Conservation (phyloP, 2,329 filamentous ascomycete genomes). For the Basipetospora chlamydospora region DNA sequence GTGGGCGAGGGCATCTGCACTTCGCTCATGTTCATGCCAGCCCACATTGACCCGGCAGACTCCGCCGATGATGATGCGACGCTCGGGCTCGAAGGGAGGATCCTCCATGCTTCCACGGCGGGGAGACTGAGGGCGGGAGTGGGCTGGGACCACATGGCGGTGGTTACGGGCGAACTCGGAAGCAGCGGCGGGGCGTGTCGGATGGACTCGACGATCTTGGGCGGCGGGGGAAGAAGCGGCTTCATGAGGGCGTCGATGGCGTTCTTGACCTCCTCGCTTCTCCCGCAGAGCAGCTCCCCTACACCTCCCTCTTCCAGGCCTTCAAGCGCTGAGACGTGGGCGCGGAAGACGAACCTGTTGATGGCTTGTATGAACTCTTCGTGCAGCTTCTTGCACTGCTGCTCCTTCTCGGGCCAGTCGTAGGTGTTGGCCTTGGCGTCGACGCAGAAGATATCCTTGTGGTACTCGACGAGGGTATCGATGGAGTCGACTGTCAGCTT, state of each 20-base stretch:
- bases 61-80: constrained; percentile 58
- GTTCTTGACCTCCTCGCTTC: constrained; percentile 85
- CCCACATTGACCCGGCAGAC: constrained; percentile 60
- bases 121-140: constrained; percentile 50
- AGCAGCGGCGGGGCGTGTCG: constrained; percentile 68
- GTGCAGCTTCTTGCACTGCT: constrained; percentile 92
- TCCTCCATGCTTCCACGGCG: constrained; percentile 74
- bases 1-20: constrained; percentile 65
- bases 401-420: constrained; percentile 93
- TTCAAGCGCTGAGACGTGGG: constrained; percentile 76
- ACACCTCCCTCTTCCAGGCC: constrained; percentile 93
- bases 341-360: constrained; percentile 94
- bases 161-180: constrained; percentile 61
- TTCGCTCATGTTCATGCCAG: constrained; percentile 60
- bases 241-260: constrained; percentile 76
- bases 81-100: constrained; percentile 78
- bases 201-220: constrained; percentile 77
- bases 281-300: constrained; percentile 80
- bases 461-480: constrained; percentile 82
- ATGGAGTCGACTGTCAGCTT: constrained; percentile 95
- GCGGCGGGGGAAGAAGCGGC: constrained; percentile 72
- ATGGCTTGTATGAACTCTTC: constrained; percentile 92
- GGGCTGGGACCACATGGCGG: constrained; percentile 27
- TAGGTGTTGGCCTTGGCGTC: constrained; percentile 81
- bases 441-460: constrained; percentile 88